These are phyloP conservation scores for Bacterosira constricta DNA, from an alignment of 108 stramenopile genomes.

Conservation along the genomic window DNA sequence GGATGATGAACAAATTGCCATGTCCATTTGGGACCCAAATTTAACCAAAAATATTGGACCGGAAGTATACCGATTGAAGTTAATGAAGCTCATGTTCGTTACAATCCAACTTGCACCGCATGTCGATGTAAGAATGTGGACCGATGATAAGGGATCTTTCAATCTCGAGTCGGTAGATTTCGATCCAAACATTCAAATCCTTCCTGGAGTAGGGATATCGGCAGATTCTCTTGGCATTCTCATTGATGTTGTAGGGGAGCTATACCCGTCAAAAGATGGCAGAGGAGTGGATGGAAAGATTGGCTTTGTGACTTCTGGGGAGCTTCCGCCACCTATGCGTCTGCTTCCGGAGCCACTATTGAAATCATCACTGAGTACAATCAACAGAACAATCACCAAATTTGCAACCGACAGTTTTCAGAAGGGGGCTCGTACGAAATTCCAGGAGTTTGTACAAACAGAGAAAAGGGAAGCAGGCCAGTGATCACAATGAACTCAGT, in stretches of 20 bases:
- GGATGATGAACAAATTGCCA: slow-evolving; percentile 66
- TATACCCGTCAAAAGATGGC: slow-evolving; percentile 63
- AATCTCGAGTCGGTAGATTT: slow-evolving; percentile 71
- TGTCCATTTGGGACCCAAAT: slow-evolving; percentile 74
- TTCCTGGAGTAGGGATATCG: slow-evolving; percentile 63
- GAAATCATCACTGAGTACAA: slow-evolving; percentile 59
- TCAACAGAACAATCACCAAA: slow-evolving; percentile 65
- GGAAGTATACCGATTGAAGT: slow-evolving; percentile 62
- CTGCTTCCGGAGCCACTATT: slow-evolving; percentile 65
- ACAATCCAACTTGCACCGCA: slow-evolving; percentile 72
- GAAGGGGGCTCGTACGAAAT: slow-evolving; percentile 62
- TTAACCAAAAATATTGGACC: slow-evolving; percentile 58
- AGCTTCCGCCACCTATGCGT: slow-evolving; percentile 66
- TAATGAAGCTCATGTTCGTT: slow-evolving; percentile 84
- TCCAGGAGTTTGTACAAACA: slow-evolving; percentile 39
- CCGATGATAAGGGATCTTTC: slow-evolving; percentile 53
- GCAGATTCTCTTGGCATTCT: slow-evolving; percentile 60
- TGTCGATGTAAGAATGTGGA: slow-evolving; percentile 81
- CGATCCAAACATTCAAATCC: slow-evolving; percentile 76
- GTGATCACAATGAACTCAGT: no score
- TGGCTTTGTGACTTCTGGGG: slow-evolving; percentile 66
- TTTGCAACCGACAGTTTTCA: slow-evolving; percentile 74
- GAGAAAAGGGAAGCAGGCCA: background rate
- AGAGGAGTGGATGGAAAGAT: slow-evolving; percentile 75
- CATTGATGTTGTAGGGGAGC: slow-evolving; percentile 80